These are phyloP conservation scores for Aspergillus nanangensis DNA, from an alignment of 495 filamentous ascomycete genomes.

Conservation along the genomic window DNA sequence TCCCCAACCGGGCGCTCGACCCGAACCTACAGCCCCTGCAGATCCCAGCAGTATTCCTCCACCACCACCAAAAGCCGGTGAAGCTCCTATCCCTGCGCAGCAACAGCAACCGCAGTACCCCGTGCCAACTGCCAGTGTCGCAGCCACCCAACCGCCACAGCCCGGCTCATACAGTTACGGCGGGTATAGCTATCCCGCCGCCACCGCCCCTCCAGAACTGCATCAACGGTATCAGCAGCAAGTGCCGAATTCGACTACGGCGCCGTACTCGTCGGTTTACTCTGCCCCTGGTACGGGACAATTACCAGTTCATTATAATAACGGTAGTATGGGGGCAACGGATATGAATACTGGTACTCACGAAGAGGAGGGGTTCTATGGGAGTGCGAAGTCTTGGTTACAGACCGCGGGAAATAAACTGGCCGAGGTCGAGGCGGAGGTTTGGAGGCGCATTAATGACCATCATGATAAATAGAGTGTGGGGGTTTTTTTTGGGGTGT, in stretches of 20 bases:
- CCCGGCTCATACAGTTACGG: slow-evolving; percentile 2
- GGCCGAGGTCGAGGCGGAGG: slow-evolving; percentile 59
- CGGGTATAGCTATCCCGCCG: slow-evolving; percentile 31
- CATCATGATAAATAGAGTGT: slow-evolving; percentile 26
- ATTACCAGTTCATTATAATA: slow-evolving; percentile 22
- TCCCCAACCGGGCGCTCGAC: slow-evolving; percentile 58
- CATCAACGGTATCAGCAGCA: slow-evolving; percentile 26
- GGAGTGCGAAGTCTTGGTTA: slow-evolving; percentile 56
- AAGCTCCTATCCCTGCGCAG: slow-evolving; percentile 18
- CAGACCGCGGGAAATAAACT: slow-evolving; percentile 57
- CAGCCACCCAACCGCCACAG: slow-evolving; percentile 37
- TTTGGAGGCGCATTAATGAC: slow-evolving; percentile 66
- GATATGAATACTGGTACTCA: slow-evolving; percentile 27
- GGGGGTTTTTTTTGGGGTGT: background rate
- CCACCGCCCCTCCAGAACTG: slow-evolving; percentile 21
- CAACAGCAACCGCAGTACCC: slow-evolving; percentile 9
- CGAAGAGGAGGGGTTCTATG: slow-evolving; percentile 46
- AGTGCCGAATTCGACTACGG: slow-evolving; percentile 36
- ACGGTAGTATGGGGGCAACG: slow-evolving; percentile 11
- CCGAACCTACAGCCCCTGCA: slow-evolving; percentile 24
- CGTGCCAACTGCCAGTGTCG: slow-evolving; percentile 10
- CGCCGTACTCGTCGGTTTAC: slow-evolving; percentile 52
- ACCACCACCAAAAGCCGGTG: slow-evolving; percentile 52
- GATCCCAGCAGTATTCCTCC: slow-evolving; percentile 20
- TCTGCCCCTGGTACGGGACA: slow-evolving; percentile 28